phyloP scores from a whole-genome alignment of 2,329 filamentous ascomycete species.

The Phoma sp. region DNA sequence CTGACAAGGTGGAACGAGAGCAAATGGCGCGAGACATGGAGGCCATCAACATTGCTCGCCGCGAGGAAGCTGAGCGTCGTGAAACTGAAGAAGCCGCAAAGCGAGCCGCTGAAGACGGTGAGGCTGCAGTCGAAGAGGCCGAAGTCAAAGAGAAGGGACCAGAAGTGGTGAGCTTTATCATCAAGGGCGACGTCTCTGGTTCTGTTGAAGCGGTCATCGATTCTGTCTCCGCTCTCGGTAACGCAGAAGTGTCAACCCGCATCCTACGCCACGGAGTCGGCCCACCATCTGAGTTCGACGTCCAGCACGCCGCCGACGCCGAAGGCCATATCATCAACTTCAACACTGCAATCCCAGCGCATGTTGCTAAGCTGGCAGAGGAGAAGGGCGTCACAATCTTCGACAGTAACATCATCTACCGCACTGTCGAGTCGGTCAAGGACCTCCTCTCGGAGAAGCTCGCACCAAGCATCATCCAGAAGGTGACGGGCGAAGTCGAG shows the following conservation, averaged over 20 bases:
- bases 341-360: slow-evolving; percentile 73
- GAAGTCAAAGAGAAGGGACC: slow-evolving; percentile 55
- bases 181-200: slow-evolving; percentile 92
- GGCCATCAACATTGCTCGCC: slow-evolving; percentile 74
- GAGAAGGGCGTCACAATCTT: slow-evolving; percentile 76
- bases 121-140: slow-evolving; percentile 46
- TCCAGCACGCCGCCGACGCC: slow-evolving; percentile 83
- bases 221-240: slow-evolving; percentile 78
- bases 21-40: slow-evolving; percentile 72
- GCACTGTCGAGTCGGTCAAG: slow-evolving; percentile 75
- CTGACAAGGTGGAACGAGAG: slow-evolving; percentile 72
- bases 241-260: slow-evolving; percentile 78
- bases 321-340: slow-evolving; percentile 83
- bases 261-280: slow-evolving; percentile 82
- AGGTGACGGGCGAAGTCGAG: slow-evolving; percentile 87
- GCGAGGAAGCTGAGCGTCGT: slow-evolving; percentile 64
- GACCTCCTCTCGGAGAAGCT: slow-evolving; percentile 72
- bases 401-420: slow-evolving; percentile 87
- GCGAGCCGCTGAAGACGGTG: slow-evolving; percentile 31
- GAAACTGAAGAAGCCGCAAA: slow-evolving; percentile 62
- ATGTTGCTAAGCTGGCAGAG: slow-evolving; percentile 74
- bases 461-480: slow-evolving; percentile 68
- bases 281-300: slow-evolving; percentile 80
- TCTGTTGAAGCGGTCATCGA: slow-evolving; percentile 90
- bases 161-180: slow-evolving; percentile 75